Conservation (phyloP, 1,139 yeast species). For the Taphrina betulina region DNA sequence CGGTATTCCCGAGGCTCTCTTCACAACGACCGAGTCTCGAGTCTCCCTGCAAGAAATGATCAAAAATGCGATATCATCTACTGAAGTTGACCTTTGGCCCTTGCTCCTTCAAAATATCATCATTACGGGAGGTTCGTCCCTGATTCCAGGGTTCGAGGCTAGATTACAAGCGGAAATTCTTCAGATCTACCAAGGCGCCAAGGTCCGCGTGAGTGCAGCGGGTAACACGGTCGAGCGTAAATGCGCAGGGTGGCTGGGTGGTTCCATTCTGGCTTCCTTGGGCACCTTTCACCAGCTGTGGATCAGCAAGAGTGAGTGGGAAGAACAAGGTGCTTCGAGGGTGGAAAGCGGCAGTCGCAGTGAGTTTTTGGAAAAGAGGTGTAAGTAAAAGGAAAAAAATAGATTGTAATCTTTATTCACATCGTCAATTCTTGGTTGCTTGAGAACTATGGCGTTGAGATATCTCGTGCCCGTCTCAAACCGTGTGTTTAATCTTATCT, state of each 20-base stretch:
- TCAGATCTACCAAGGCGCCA: conserved; percentile 79
- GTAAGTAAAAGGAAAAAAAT: conserved; percentile 4
- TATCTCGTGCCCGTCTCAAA: too few relatives aligned
- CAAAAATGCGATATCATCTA: conserved; percentile 57
- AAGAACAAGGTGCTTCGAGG: conserved; percentile 73
- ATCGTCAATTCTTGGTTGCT: too few relatives aligned
- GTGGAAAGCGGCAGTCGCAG: conserved; percentile 15
- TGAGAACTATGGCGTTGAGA: too few relatives aligned
- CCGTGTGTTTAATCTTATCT: too few relatives aligned
- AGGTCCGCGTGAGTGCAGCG: conserved; percentile 81
- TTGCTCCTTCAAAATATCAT: conserved; percentile 89
- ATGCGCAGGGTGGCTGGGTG: conserved; percentile 93
- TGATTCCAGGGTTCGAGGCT: conserved; percentile 85
- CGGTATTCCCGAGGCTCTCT: conserved; percentile 69
- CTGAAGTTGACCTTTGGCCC: conserved; percentile 89
- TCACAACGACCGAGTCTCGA: conserved; percentile 45
- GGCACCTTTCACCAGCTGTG: conserved; percentile 95
- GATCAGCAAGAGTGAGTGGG: conserved; percentile 88
- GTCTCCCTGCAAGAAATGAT: conserved; percentile 50
- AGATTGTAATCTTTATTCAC: too few relatives aligned
- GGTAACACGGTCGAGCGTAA: conserved; percentile 82
- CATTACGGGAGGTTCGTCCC: conserved; percentile 83
- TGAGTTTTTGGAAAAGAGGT: conserved; percentile 20
- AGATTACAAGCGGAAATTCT: conserved; percentile 73
- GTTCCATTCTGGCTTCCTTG: conserved; percentile 82